phyloP scores from a whole-genome alignment of 306 rosid species.

The Astragalus membranaceus region DNA sequence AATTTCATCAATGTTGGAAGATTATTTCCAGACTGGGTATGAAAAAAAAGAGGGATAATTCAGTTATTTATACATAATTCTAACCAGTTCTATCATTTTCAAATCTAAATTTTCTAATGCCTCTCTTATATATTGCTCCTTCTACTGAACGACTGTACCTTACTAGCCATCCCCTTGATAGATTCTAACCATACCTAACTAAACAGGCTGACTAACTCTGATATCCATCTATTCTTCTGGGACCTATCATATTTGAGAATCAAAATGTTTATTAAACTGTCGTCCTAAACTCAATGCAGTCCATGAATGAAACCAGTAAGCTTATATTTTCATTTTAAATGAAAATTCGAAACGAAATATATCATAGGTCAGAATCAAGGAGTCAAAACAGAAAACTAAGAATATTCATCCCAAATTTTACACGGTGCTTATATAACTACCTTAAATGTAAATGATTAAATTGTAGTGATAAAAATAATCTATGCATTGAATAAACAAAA shows the following conservation, averaged over 20 bases:
- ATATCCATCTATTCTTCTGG: not conserved
- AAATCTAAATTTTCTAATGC: not conserved
- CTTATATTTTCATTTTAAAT: not conserved
- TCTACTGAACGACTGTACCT: not conserved
- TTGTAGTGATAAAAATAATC: conserved; percentile 4
- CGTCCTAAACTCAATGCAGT: not conserved
- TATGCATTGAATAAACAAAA: too few relatives aligned
- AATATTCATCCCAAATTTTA: not conserved
- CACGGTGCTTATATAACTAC: not conserved
- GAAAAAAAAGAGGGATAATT: too few relatives aligned
- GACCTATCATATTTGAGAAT: not conserved
- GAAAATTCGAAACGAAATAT: not conserved
- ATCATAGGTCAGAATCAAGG: not conserved
- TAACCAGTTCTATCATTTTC: not conserved
- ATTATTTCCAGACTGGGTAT: too few relatives aligned
- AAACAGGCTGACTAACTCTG: not conserved
- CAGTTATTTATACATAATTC: too few relatives aligned
- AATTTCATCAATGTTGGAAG: too few relatives aligned
- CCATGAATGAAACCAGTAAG: not conserved
- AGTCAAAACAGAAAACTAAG: not conserved
- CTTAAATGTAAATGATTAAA: not conserved
- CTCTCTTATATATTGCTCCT: not conserved
- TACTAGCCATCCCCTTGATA: not conserved
- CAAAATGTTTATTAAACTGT: not conserved
- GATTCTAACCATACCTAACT: not conserved